Evolutionary conservation across 2,329 filamentous ascomycete genomes (phyloP), one percentile per base, ranked within the genome.

Genomic region (Clarireedia paspali): DNA sequence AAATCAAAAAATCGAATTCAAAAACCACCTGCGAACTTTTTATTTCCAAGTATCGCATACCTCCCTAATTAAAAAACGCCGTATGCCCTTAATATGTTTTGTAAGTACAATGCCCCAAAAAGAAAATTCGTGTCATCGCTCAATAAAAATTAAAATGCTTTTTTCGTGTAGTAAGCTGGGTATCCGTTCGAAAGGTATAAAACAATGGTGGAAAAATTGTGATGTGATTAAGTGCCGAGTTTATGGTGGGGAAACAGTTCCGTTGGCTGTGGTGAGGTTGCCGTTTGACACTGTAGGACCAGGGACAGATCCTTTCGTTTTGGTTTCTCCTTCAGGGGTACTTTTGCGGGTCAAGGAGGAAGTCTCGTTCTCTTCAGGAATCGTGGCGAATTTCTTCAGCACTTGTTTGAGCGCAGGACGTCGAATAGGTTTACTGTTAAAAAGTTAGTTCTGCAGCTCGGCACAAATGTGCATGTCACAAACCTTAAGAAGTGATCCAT

Each of bases 351-450:
- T 53, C 91, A 80, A 30, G 12, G 65, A 64, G 12, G 60, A 58
- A 12, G 59, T 62, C 55, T 70, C 68, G 2, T 56, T 57, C 68
- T 91, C 88, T 67, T 92, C 89, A 0, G 80, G 82, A 30, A 94
- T 95, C 0, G 90, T 90, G 4, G 87, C 82, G 68, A 90, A 92
- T 67, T 90, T 90, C 67, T 87, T 89, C 12, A 95, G 75, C 0
- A 95, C 89, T 65, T 91, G 87, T 70, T 95, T 95, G 56, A 96
- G 76, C 5, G 88, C 88, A 1, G 88, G 89, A n/a, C 91, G 76
- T 49, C 88, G 81, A 61, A 96, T 95, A 0, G 83, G 83, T 64
- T 86, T 86, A 66, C 78, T 77, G 17, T 45, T 10, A 55, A 57
- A 47, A 42, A 53, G 20, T 64, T 62, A 60, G 56, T 40, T 24